phyloP scores from a whole-genome alignment of 768 basidiomycete genomes.

The Phallus indusiatus region DNA sequence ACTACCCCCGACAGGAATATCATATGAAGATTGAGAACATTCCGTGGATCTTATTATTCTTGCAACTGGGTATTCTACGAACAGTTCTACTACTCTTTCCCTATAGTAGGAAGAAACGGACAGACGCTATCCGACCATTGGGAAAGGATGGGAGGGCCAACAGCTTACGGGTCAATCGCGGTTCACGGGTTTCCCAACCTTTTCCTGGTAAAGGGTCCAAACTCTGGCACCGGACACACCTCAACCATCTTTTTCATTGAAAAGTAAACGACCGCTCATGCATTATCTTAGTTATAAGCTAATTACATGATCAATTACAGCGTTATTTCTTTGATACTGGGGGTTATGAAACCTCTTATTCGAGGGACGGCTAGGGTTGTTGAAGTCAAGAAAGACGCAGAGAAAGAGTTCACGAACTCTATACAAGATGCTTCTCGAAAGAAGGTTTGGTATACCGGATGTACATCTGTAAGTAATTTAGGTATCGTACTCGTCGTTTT shows the following conservation, averaged over 20 bases:
- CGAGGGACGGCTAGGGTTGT: background rate
- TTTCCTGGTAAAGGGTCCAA: constrained; percentile 5
- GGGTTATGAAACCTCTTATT: background rate
- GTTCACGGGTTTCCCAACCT: constrained; percentile 5
- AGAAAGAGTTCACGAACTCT: background rate
- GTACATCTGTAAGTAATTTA: background rate
- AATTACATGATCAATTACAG: background rate
- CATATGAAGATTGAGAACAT: constrained; percentile 8
- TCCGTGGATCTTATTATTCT: constrained; percentile 17
- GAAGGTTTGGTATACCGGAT: background rate
- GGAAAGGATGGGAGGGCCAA: constrained; percentile 10
- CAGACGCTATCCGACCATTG: constrained; percentile 12
- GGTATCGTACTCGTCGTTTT: too few species aligned
- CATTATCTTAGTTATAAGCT: background rate
- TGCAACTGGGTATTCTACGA: constrained; percentile 10
- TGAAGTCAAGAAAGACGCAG: background rate
- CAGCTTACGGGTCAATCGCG: constrained; percentile 8
- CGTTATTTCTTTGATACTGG: background rate
- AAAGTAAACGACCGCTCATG: background rate
- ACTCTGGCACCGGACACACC: background rate
- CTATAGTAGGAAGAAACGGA: constrained; percentile 13
- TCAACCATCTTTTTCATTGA: constrained; percentile 16
- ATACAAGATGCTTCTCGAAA: background rate
- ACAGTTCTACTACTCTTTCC: constrained; percentile 8
- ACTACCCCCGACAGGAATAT: constrained; percentile 8